Evolutionary conservation across 202 grass and related monocot species (phyloP), one percentile per base, ranked within the genome.

Genomic region (Setaria viridis): DNA sequence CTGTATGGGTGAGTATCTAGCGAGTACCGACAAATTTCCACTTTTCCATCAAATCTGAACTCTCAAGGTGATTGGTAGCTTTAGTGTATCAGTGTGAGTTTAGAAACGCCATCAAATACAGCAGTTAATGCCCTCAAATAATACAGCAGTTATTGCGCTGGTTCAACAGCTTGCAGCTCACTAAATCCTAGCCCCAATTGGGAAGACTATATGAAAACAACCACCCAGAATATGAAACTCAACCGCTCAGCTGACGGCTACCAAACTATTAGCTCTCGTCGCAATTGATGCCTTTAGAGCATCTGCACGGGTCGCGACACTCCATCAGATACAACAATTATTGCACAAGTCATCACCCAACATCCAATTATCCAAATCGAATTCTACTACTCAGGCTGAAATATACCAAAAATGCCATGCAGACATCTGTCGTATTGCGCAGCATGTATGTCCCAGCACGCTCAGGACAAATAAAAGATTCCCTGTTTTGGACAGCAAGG

Each of bases 261-360:
- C 54, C 12, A 78, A 81, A 45, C 49, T 32, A 55, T 46, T n/a
- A 15, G 6, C 60, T 50, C 54, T 39, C 1, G 49, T 50, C 2
- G 8, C 32, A 48, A 62, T 5, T 63, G 33, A 72, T 49, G 76
- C 13, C 9, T 65, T 14, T 35, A 64, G 42, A 16, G 19, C 42
- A 74, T 49, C 56, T 39, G 55, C 53, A 82, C 7, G 50, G 32
- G 67, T 46, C 11, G 15, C 17, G 55, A 74, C 81, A 63, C 56
- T 83, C 43, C 17, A 62, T 21, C 55, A 83, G 17, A 74, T 34
- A 63, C 29, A 83, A 14, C 10, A 63, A 63, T 83, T 74, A 63
- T 63, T 83, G 56, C 17, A 49, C 16, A 72, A 32, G 25, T 39
- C 41, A 49, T 51, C 25, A 50, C 69, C 69, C 1, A 2, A 0